phyloP scores from a whole-genome alignment of 108 stramenopile species.

The Pseudonitzschia pungens region DNA sequence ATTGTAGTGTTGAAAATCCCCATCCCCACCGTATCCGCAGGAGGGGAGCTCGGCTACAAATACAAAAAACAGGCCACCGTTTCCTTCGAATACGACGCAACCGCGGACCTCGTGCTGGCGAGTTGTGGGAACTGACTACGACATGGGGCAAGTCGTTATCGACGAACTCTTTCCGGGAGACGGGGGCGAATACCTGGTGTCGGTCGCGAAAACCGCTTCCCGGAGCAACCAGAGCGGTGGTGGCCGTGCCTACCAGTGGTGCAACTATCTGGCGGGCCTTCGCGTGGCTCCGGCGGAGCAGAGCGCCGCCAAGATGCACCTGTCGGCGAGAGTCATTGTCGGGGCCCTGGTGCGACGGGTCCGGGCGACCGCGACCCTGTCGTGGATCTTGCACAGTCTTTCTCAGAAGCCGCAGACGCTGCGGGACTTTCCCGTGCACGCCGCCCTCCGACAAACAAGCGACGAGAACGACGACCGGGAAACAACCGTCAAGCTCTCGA shows the following conservation, averaged over 20 bases:
- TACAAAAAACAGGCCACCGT: slow-evolving; percentile 26
- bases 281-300: slow-evolving; percentile 30
- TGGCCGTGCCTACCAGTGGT: slow-evolving; percentile 70
- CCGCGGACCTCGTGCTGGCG: slow-evolving; percentile 15
- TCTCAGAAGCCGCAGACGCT: slow-evolving; percentile 10
- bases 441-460: slow-evolving; percentile 24
- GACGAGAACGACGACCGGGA: slow-evolving; percentile 9
- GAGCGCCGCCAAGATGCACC: slow-evolving; percentile 29
- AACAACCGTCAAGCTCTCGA: neutral
- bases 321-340: slow-evolving; percentile 56
- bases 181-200: slow-evolving; percentile 20
- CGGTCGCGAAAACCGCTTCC: neutral
- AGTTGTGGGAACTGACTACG: slow-evolving; percentile 9
- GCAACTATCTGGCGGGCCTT: slow-evolving; percentile 74
- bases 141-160: slow-evolving; percentile 29
- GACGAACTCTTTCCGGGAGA: slow-evolving; percentile 48
- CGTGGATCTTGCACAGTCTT: slow-evolving; percentile 36
- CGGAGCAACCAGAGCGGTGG: neutral
- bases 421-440: slow-evolving; percentile 17
- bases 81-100: slow-evolving; percentile 30
- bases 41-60: slow-evolving; percentile 3
- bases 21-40: slow-evolving; percentile 25
- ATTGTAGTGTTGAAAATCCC: slow-evolving; percentile 35
- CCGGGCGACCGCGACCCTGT: slow-evolving; percentile 52
- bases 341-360: slow-evolving; percentile 54